A percentile compares a stretch with the other conserved stretches of the same genome.
Evolutionary conservation across 179 eudicot species (phyloP).

Genomic region (Gypsophila paniculata): DNA sequence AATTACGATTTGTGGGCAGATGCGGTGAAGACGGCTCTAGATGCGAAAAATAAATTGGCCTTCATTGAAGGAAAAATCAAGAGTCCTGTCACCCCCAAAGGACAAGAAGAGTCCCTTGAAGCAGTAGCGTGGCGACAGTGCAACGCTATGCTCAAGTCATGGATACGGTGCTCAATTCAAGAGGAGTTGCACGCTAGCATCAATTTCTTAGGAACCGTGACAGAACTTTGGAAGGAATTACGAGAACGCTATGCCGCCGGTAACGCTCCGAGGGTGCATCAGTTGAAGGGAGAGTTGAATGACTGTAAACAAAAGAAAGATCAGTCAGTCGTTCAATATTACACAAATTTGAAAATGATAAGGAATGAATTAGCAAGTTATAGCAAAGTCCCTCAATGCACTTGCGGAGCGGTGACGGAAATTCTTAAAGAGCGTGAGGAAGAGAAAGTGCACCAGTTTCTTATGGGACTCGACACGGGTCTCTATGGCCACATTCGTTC

Average conservation of each 20-base stretch:
- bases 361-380: not conserved
- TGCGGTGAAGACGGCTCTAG: constrained; percentile 4
- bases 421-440: not conserved
- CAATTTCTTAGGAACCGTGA: not conserved
- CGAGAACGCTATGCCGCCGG: constrained; percentile 1
- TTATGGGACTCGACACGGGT: not conserved
- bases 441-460: not conserved
- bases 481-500: not conserved
- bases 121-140: constrained; percentile 10
- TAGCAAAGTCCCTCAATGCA: constrained; percentile 1
- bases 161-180: constrained; percentile 5
- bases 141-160: constrained; percentile 7
- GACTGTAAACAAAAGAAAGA: no score
- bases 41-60: constrained; percentile 4
- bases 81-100: not conserved
- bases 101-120: not conserved
- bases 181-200: constrained; percentile 3
- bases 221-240: constrained; percentile 4
- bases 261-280: not conserved
- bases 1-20: no score
- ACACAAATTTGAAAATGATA: not conserved
- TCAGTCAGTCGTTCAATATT: not conserved
- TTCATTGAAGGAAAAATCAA: not conserved
- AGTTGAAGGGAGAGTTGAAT: not conserved
- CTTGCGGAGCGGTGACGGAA: not conserved